phyloP scores from a whole-genome alignment of 2,329 filamentous ascomycete species.

The Fusarium falciforme region DNA sequence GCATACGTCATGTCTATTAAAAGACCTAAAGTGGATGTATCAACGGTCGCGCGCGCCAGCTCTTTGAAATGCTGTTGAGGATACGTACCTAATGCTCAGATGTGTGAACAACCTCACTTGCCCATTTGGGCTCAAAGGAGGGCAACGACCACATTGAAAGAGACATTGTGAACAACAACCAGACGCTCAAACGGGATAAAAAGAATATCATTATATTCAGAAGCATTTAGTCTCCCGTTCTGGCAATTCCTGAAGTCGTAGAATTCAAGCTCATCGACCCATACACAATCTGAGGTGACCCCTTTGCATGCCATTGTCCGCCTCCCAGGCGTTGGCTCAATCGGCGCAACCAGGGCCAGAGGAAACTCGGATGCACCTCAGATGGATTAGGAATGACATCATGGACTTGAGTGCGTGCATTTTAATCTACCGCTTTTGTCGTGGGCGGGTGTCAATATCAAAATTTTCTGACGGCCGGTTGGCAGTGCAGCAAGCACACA shows the following conservation, averaged over 20 bases:
- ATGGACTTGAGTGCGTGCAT: not conserved
- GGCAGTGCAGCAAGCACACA: not conserved
- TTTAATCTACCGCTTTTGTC: not conserved
- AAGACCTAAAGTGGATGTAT: not conserved
- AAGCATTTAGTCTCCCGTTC: not conserved
- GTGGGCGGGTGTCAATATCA: constrained; percentile 19
- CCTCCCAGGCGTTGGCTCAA: not conserved
- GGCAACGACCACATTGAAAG: not conserved
- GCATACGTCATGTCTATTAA: not conserved
- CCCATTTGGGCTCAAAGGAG: not conserved
- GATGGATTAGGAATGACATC: not conserved
- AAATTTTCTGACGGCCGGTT: constrained; percentile 3
- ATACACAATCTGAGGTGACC: not conserved
- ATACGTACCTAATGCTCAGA: not conserved
- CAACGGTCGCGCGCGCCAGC: not conserved
- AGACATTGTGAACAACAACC: not conserved
- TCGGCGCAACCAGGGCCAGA: not conserved
- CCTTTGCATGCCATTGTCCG: not conserved
- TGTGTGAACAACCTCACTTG: not conserved
- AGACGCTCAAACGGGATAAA: not conserved
- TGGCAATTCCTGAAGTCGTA: not conserved
- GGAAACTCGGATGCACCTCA: not conserved
- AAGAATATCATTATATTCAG: not conserved
- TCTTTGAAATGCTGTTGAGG: not conserved
- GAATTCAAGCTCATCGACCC: not conserved